phyloP scores from a whole-genome alignment of 2,329 filamentous ascomycete genomes.

The Ascochyta koolunga region DNA sequence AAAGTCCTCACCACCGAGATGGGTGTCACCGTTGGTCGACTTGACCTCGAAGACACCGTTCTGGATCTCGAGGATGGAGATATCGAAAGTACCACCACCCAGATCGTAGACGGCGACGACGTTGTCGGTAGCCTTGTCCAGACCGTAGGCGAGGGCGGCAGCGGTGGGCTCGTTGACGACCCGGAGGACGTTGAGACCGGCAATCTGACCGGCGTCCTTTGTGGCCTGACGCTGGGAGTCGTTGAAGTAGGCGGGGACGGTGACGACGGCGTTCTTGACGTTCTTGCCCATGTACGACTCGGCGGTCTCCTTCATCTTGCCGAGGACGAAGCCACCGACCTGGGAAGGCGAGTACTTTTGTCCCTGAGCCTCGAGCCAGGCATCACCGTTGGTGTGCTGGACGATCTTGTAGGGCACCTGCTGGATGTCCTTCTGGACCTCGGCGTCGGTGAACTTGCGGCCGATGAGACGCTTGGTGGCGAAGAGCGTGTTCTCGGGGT shows the following conservation, averaged over 20 bases:
- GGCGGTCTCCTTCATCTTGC: constrained; percentile 99
- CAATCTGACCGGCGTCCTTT: constrained; percentile 96
- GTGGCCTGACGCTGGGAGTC: constrained; percentile 97
- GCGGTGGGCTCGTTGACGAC: constrained; percentile 98
- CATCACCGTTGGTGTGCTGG: constrained; percentile 94
- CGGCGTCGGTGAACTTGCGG: constrained; percentile 90
- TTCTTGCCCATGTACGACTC: constrained; percentile 90
- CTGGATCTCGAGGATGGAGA: constrained; percentile 96
- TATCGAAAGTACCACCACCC: constrained; percentile 98
- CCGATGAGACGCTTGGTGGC: constrained; percentile 99
- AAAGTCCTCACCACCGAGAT: constrained; percentile 97
- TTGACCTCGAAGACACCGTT: constrained; percentile 99
- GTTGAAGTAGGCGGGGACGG: constrained; percentile 98
- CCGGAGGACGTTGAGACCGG: constrained; percentile 94
- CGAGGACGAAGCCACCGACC: constrained; percentile 92
- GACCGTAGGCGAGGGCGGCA: constrained; percentile 91
- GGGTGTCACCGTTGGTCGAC: constrained; percentile 98
- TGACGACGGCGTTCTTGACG: constrained; percentile 95
- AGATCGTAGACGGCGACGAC: constrained; percentile 96
- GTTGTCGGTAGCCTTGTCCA: constrained; percentile 91
- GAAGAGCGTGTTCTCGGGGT: constrained; percentile 98
- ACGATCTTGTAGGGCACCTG: constrained; percentile 99
- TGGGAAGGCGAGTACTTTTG: constrained; percentile 99
- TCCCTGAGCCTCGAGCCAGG: constrained; percentile 91
- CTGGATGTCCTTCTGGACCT: constrained; percentile 96